These are phyloP conservation scores for Zizania latifolia DNA, from an alignment of 176 grass and related monocot species.

Conservation along the genomic window DNA sequence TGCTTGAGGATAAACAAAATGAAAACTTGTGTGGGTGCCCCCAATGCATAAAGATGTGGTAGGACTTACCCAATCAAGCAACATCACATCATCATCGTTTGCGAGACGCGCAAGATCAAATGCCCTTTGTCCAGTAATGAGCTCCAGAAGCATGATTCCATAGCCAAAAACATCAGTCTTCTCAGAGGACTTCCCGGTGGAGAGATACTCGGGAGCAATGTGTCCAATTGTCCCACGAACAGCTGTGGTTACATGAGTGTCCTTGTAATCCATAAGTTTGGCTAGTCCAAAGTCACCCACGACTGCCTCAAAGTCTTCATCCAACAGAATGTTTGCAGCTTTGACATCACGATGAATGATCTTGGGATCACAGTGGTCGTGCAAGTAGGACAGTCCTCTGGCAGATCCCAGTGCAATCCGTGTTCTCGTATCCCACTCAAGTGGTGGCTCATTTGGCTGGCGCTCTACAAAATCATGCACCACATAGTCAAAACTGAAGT, in stretches of 20 bases:
- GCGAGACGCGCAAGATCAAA: conserved; percentile 63
- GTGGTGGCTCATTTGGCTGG: conserved; percentile 35
- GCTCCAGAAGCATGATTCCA: conserved; percentile 73
- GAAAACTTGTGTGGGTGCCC: not conserved
- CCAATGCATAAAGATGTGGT: not conserved
- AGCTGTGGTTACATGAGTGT: conserved; percentile 70
- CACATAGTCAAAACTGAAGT: conserved; percentile 13
- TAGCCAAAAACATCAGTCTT: conserved; percentile 81
- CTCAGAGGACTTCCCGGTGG: conserved; percentile 64
- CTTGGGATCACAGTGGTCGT: conserved; percentile 85
- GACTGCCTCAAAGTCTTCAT: conserved; percentile 63
- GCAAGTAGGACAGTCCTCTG: conserved; percentile 64
- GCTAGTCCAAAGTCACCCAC: conserved; percentile 76
- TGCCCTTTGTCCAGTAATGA: conserved; percentile 73
- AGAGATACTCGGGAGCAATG: conserved; percentile 70
- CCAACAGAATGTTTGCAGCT: conserved; percentile 68
- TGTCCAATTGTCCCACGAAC: conserved; percentile 66
- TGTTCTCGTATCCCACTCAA: conserved; percentile 51
- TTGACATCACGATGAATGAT: conserved; percentile 84
- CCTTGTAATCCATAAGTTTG: conserved; percentile 79
- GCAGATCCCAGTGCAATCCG: conserved; percentile 67
- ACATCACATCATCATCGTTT: conserved; percentile 71
- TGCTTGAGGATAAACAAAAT: not conserved
- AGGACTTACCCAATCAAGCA: conserved; percentile 71
- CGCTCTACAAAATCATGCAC: conserved; percentile 46